phyloP scores from a whole-genome alignment of 78 protist species.

The Anaeramoeba flamelloides region DNA sequence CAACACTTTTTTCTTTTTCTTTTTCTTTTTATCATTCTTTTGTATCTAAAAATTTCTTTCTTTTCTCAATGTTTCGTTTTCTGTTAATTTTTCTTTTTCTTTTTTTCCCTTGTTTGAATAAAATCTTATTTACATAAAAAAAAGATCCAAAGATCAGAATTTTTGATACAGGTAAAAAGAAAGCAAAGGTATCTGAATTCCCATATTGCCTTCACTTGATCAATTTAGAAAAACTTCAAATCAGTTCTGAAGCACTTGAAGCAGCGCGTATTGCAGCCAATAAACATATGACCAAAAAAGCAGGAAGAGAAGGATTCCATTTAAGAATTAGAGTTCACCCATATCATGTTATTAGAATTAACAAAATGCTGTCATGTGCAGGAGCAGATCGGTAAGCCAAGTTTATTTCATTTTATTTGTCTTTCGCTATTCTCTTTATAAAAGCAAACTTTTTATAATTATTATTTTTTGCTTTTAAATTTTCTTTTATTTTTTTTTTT shows the following conservation, averaged over 20 bases:
- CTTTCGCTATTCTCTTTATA: background rate
- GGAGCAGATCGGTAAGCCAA: conserved; percentile 98
- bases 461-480: too few species aligned
- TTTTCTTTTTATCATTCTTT: too few species aligned
- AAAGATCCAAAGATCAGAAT: conserved; percentile 64
- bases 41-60: too few species aligned
- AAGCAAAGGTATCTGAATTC: conserved; percentile 80
- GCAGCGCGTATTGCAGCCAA: conserved; percentile 97
- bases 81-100: too few species aligned
- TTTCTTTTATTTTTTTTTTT: too few species aligned
- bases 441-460: too few species aligned
- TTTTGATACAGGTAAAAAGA: conserved; percentile 90
- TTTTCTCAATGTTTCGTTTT: too few species aligned
- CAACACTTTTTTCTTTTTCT: too few species aligned
- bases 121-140: background rate
- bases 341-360: conserved; percentile 97
- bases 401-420: background rate
- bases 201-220: conserved; percentile 90
- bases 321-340: conserved; percentile 97
- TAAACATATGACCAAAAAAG: conserved; percentile 68
- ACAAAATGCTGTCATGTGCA: conserved; percentile 99
- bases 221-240: conserved; percentile 91
- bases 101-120: too few species aligned
- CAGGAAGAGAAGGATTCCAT: conserved; percentile 95
- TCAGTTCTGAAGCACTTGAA: conserved; percentile 93